Conservation (phyloP, 177 flowering plant species). For the Telopea speciosissima region DNA sequence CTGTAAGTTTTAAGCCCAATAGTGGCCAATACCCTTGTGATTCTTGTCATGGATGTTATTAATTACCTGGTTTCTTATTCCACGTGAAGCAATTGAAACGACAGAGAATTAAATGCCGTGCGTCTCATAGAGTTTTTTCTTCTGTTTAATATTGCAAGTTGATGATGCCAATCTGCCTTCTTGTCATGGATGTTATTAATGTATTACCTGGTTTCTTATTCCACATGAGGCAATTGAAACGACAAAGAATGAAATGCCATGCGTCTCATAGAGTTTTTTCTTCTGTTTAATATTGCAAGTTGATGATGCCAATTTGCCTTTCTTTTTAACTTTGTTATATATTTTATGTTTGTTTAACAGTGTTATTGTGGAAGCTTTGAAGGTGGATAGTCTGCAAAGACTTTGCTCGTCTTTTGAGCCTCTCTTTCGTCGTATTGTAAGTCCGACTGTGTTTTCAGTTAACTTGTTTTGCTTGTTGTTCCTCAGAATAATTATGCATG, state of each 20-base stretch:
- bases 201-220: neutral
- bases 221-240: neutral
- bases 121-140: neutral
- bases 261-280: neutral
- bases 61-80: neutral
- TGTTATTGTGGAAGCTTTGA: constrained; percentile 62
- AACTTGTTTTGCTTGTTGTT: neutral
- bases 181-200: too few species aligned
- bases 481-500: neutral
- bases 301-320: neutral
- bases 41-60: neutral
- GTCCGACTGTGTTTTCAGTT: constrained; percentile 14
- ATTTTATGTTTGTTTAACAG: constrained; percentile 27
- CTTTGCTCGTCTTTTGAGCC: constrained; percentile 69
- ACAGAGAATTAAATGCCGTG: neutral
- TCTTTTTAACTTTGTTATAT: neutral
- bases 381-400: constrained; percentile 60
- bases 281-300: neutral
- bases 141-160: neutral
- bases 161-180: neutral
- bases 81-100: neutral
- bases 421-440: constrained; percentile 60
- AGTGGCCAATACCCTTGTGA: neutral
- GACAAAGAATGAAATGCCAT: neutral
- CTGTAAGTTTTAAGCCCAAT: too few species aligned